Evolutionary conservation across 345 rosid species (phyloP).

Genomic region (Sapria himalayana): DNA sequence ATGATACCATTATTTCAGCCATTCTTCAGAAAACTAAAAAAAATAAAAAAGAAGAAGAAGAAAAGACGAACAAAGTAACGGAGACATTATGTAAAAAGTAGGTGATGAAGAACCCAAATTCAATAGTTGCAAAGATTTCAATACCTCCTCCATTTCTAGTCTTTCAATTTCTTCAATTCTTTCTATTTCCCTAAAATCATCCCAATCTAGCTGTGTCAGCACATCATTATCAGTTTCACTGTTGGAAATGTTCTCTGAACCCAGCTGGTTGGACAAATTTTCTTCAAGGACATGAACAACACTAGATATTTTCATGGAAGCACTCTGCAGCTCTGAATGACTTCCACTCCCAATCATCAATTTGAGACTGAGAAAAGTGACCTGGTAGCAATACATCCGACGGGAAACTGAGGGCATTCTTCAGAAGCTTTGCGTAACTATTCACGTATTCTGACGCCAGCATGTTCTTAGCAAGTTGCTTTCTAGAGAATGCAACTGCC

Average conservation of each 20-base stretch:
- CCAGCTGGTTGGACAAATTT: conserved; percentile 20
- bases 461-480: conserved; percentile 52
- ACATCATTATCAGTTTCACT: conserved; percentile 29
- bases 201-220: conserved; percentile 53
- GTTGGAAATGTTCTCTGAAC: conserved; percentile 17
- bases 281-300: conserved; percentile 44
- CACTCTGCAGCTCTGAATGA: conserved; percentile 22
- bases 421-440: conserved; percentile 59
- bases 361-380: conserved; percentile 35
- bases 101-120: no score
- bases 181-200: conserved; percentile 39
- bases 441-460: conserved; percentile 61
- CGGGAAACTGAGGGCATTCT: conserved; percentile 54
- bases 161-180: conserved; percentile 52
- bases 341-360: conserved; percentile 63
- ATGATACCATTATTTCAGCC: conserved; percentile 10
- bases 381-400: conserved; percentile 59
- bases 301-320: conserved; percentile 18
- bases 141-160: conserved; percentile 75
- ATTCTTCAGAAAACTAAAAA: conserved; percentile 5
- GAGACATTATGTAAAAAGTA: neutral
- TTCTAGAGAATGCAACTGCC: conserved; percentile 61
- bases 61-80: neutral
- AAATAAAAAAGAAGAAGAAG: neutral
- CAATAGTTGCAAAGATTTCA: conserved; percentile 5